Evolutionary conservation across 2,329 filamentous ascomycete genomes (phyloP).

Genomic region (Pseudogymnoascus sp.): DNA sequence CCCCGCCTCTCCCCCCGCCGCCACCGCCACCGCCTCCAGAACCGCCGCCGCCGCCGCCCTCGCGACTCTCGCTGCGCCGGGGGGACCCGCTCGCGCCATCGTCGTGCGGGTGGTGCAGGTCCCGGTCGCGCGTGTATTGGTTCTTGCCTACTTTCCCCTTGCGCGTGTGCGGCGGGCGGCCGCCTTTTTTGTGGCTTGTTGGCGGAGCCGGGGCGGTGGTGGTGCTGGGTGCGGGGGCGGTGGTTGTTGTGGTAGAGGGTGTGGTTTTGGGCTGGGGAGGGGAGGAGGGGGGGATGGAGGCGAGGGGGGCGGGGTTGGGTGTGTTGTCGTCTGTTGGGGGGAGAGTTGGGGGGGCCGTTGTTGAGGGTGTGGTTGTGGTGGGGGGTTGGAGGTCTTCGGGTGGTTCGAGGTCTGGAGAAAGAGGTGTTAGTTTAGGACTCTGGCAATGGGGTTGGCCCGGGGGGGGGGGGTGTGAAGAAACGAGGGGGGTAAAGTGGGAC

Average conservation of each 20-base stretch:
- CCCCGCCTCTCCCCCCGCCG: conserved; percentile 22
- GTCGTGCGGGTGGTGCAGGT: conserved; percentile 41
- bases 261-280: conserved; percentile 17
- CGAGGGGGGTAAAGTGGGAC: neutral
- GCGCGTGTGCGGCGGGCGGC: conserved; percentile 55
- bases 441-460: too few species aligned
- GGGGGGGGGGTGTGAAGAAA: too few species aligned
- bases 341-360: neutral
- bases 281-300: conserved; percentile 10
- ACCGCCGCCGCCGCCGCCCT: conserved; percentile 20
- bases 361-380: neutral
- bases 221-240: conserved; percentile 28
- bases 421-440: neutral
- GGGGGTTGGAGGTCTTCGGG: conserved; percentile 9
- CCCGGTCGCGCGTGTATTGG: conserved; percentile 72
- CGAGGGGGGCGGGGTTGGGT: too few species aligned
- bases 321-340: too few species aligned
- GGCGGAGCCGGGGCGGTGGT: conserved; percentile 35
- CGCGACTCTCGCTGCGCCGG: conserved; percentile 39
- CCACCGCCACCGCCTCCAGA: neutral
- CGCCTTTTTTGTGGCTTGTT: conserved; percentile 51
- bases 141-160: conserved; percentile 64
- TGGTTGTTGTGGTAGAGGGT: conserved; percentile 12
- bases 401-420: neutral
- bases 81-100: conserved; percentile 42